Percentiles rank a stretch among this genome's conserved stretches.
Evolutionary conservation across 345 rosid species (phyloP).

Genomic region (Lagerstroemia speciosa): DNA sequence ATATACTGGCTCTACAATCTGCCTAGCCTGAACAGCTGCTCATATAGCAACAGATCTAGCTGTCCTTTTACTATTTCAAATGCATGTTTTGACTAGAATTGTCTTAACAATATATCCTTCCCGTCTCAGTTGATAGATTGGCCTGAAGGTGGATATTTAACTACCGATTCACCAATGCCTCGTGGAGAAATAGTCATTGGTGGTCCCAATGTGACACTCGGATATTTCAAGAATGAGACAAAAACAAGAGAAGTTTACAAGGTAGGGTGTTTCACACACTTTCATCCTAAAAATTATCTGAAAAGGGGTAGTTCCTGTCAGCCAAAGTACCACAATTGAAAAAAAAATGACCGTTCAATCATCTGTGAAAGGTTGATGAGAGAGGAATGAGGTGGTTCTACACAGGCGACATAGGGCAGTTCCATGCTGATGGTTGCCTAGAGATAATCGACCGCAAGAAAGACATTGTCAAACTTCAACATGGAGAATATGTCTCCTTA

Average conservation of each 20-base stretch:
- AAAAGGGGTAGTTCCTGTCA: background rate
- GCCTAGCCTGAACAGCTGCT: background rate
- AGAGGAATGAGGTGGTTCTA: conserved; percentile 97
- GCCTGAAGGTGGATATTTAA: conserved; percentile 90
- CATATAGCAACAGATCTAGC: background rate
- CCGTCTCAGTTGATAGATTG: conserved; percentile 80
- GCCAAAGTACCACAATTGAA: background rate
- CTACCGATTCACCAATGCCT: conserved; percentile 70
- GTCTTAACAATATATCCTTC: background rate
- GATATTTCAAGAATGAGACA: conserved; percentile 86
- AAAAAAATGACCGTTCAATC: background rate
- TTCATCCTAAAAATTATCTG: background rate
- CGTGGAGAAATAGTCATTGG: conserved; percentile 98
- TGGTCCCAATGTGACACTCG: conserved; percentile 84
- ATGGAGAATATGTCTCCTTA: conserved; percentile 93
- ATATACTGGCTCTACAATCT: background rate
- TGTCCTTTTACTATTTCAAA: background rate
- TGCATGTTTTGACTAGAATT: background rate
- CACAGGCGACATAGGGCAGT: conserved; percentile 87
- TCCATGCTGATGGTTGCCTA: conserved; percentile 92
- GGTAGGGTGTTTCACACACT: conserved; percentile 27
- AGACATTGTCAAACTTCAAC: conserved; percentile 97
- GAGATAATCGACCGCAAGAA: conserved; percentile 95
- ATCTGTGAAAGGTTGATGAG: conserved; percentile 64
- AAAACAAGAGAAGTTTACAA: conserved; percentile 84